Percentiles rank a stretch among this genome's conserved stretches.
Evolutionary conservation across 768 basidiomycete species (phyloP).

Genomic region (Cystobasidium ongulense): DNA sequence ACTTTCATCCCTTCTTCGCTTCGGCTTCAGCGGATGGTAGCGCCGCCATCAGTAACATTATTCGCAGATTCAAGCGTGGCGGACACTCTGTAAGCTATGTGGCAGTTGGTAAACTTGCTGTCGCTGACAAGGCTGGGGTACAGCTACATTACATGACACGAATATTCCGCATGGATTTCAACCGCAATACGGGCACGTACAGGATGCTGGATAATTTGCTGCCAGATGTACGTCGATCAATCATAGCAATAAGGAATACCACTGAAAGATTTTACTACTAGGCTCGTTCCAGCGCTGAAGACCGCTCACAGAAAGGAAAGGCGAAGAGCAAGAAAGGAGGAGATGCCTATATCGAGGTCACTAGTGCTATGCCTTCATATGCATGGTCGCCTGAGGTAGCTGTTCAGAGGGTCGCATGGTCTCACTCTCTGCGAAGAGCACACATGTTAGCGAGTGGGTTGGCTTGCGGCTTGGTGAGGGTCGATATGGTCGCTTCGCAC

Average conservation of each 20-base stretch:
- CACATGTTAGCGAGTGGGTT: conserved; percentile 66
- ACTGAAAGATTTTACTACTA: neutral
- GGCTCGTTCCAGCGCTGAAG: neutral
- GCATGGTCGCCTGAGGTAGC: conserved; percentile 74
- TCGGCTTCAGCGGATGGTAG: conserved; percentile 76
- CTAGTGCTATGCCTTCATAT: conserved; percentile 48
- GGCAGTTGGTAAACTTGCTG: neutral
- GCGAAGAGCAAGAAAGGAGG: neutral
- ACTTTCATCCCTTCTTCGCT: conserved; percentile 78
- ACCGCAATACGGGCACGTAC: conserved; percentile 61
- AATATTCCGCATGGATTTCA: conserved; percentile 81
- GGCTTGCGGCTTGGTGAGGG: conserved; percentile 72
- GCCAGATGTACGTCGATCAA: conserved; percentile 53
- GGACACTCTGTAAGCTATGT: conserved; percentile 16
- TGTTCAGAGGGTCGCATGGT: conserved; percentile 73
- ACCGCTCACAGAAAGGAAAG: neutral
- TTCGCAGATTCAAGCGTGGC: conserved; percentile 30
- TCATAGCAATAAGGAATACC: no score
- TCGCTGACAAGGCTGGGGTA: neutral
- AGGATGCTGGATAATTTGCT: conserved; percentile 81
- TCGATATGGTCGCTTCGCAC: conserved; percentile 53
- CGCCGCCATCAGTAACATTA: conserved; percentile 37
- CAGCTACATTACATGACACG: conserved; percentile 61
- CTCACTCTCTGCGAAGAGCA: conserved; percentile 55
- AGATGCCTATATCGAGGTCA: neutral